Evolutionary conservation across 805 yeast species (phyloP).

Genomic region (Hagleromyces aurorensis): DNA sequence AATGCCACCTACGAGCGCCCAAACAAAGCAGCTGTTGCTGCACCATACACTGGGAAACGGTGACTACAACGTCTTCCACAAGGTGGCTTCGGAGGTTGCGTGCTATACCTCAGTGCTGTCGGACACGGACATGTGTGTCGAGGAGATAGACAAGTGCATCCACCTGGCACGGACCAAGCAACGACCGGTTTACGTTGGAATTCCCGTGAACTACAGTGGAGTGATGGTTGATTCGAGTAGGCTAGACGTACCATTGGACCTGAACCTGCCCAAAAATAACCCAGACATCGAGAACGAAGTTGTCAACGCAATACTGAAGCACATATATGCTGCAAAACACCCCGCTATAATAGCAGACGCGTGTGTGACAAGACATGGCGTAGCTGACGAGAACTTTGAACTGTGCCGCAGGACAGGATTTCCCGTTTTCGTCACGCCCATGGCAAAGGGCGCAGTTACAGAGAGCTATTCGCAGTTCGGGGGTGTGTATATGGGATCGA

Average conservation of each 20-base stretch:
- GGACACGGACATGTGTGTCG: slow-evolving; percentile 45
- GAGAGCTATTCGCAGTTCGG: slow-evolving; percentile 48
- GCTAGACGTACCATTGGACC: slow-evolving; percentile 27
- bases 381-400: slow-evolving; percentile 33
- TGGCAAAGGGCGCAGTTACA: slow-evolving; percentile 58
- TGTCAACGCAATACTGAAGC: slow-evolving; percentile 38
- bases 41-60: slow-evolving; percentile 23
- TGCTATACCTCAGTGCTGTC: slow-evolving; percentile 53
- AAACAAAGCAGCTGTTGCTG: slow-evolving; percentile 30
- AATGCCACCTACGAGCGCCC: slow-evolving; percentile 43
- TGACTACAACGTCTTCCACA: slow-evolving; percentile 48
- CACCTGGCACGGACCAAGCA: slow-evolving; percentile 43
- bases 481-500: slow-evolving; percentile 58
- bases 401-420: slow-evolving; percentile 40
- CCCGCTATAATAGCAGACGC: slow-evolving; percentile 62
- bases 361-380: slow-evolving; percentile 50
- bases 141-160: slow-evolving; percentile 38
- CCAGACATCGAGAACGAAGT: slow-evolving; percentile 30
- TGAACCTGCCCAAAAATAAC: slow-evolving; percentile 14
- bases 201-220: slow-evolving; percentile 57
- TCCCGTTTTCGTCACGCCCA: slow-evolving; percentile 46
- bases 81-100: slow-evolving; percentile 35
- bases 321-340: slow-evolving; percentile 38
- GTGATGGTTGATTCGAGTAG: slow-evolving; percentile 33
- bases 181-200: slow-evolving; percentile 64